Base-by-base conservation (phyloP, 768 basidiomycete genomes). In the Lentinula detonsa region DNA sequence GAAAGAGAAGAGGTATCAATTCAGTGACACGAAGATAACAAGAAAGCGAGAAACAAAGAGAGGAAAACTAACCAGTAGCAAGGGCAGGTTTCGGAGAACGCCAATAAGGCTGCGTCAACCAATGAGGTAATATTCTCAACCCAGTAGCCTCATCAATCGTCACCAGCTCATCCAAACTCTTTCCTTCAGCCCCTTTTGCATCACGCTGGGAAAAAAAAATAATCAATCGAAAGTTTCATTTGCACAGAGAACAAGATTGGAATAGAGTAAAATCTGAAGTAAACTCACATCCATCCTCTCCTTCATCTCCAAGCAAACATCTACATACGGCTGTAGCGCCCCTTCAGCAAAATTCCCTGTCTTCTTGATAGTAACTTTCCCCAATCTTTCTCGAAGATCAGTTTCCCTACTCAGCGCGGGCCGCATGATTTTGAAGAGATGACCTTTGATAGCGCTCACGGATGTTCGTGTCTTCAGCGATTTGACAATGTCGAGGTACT, bases 391-490 rank as follows among this genome's bases (percentile, higher is more conserved):
- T 45, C 96, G 78, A 61, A 97, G 71, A 68, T 95, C 93, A 2
- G 73, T 77, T 65, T 92, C 85, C 54, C 76, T 70, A 21, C 67
- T 74, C 35, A 98, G 75, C 0, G 86, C 89, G 0, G 93, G 93
- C 0, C 88, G 86, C 75, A 97, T 82, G 37, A 99, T 72, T 73
- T 97, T 93, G 83, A 97, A 99, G 37, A 99, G 70, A 69, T 99
- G 96, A 0, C 92, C 88, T 68, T 96, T 96, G 65, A 98, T 82
- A 0, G 90, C 92, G 65, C 90, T 87, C 15, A 80, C 68, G 3
- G 81, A 68, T 15, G 95, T 95, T 6, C 78, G 76, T 11, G 93
- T 95, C 70, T 85, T 82, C 33, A 90, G 82, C 0, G 75, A 71
- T 33, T 76, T 74, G 7, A 95, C 93, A 63, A 97, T 91, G 49